These are phyloP conservation scores for Paramyrothecium sp. DNA, from an alignment of 2,329 filamentous ascomycete genomes.

Conservation along the genomic window DNA sequence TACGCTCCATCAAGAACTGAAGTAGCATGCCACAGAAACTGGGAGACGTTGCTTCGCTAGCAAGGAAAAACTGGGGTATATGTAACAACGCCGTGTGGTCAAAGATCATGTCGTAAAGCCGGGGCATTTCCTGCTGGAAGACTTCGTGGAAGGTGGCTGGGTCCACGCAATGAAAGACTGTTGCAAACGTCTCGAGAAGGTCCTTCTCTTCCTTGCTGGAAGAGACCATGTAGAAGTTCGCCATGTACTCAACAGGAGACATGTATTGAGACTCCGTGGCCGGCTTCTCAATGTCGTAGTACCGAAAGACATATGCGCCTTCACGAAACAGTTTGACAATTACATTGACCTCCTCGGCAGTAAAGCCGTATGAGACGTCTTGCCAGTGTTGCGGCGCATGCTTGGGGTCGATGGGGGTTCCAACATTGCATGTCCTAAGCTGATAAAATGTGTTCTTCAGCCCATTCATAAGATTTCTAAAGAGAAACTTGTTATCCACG, in stretches of 20 bases:
- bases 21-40: conserved; percentile 98
- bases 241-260: conserved; percentile 87
- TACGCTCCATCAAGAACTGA: conserved; percentile 94
- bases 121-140: conserved; percentile 95
- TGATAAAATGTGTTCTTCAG: conserved; percentile 97
- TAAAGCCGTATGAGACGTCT: conserved; percentile 94
- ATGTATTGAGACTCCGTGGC: conserved; percentile 69
- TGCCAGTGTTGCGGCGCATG: conserved; percentile 89
- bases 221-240: conserved; percentile 91
- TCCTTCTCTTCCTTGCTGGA: conserved; percentile 97
- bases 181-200: conserved; percentile 93
- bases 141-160: conserved; percentile 98
- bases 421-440: conserved; percentile 83
- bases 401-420: conserved; percentile 67
- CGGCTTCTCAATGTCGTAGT: conserved; percentile 88
- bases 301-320: conserved; percentile 92
- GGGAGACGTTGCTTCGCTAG: conserved; percentile 96
- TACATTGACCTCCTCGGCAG: conserved; percentile 93
- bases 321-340: conserved; percentile 97
- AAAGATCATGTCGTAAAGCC: conserved; percentile 96
- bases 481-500: conserved; percentile 95
- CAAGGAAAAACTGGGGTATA: conserved; percentile 95
- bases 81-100: conserved; percentile 92
- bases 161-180: conserved; percentile 97
- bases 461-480: conserved; percentile 93